Conservation (phyloP, 306 rosid genomes). For the Quercus parvula region DNA sequence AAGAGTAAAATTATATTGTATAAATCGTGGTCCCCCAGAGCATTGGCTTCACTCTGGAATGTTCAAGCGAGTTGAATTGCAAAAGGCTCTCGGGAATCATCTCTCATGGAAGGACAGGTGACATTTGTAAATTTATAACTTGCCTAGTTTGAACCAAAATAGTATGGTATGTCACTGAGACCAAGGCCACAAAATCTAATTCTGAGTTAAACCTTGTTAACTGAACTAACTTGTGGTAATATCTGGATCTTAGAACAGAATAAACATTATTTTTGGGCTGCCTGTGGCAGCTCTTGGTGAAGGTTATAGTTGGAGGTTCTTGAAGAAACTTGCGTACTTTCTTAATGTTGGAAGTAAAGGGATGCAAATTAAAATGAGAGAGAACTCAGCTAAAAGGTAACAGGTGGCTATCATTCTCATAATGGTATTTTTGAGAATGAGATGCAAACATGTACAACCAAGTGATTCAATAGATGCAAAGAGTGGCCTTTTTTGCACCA, state of each 20-base stretch:
- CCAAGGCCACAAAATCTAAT: conserved; percentile 4
- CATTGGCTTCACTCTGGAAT: conserved; percentile 76
- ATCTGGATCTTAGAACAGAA: conserved; percentile 17
- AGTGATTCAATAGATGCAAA: too few species aligned
- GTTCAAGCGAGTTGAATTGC: conserved; percentile 77
- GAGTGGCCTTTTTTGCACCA: too few species aligned
- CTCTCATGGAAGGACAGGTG: conserved; percentile 97
- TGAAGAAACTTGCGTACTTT: background rate
- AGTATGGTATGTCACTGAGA: conserved; percentile 6
- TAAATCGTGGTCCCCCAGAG: conserved; percentile 67
- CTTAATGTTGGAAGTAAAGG: background rate
- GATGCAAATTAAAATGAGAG: background rate
- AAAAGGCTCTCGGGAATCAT: conserved; percentile 92
- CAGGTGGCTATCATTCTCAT: too few species aligned
- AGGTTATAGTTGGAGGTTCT: background rate
- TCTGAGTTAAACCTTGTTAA: background rate
- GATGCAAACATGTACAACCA: too few species aligned
- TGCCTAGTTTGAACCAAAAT: background rate
- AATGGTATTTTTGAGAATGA: too few species aligned
- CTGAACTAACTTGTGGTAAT: background rate
- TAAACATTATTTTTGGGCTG: conserved; percentile 2
- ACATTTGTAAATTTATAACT: conserved; percentile 14
- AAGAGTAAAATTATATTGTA: conserved; percentile 57
- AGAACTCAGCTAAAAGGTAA: too few species aligned
- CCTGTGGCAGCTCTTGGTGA: background rate